Evolutionary conservation across 176 grass and related monocot genomes (phyloP), one percentile per base, ranked within the genome.

Genomic region (Thinopyrum elongatum): DNA sequence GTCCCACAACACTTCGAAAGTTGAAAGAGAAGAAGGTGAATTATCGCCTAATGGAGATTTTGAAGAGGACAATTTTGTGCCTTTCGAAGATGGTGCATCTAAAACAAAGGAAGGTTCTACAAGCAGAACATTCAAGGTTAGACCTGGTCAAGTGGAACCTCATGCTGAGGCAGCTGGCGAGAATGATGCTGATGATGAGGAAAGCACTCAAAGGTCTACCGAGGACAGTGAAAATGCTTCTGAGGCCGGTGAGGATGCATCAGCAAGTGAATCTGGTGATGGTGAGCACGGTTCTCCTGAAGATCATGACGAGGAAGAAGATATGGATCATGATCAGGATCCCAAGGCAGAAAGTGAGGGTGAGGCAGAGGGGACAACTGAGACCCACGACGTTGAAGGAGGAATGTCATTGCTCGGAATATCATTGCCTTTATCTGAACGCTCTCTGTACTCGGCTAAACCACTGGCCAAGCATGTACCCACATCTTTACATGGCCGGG

Each of bases 11-110:
- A 83, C 83, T 60, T 76, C 63, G 13, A 99, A 96, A 85, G 87
- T 96, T 84, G 97, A 99, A 92, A 92, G 97, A 90, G 97, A 99
- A 79, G 97, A 99, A 84, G 97, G 97, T 60, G 97, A 99, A 91
- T 89, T 99, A 82, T 99, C 97, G 0, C 97, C 97, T 44, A 99
- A 91, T 65, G 97, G 90, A 47, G 97, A 99, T 80, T 94, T 96
- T 87, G 97, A 99, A 76, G 96, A 95, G 84, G 94, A 96, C 38
- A 92, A 89, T 84, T 96, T 96, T 87, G 92, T 93, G 36, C 86
- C 90, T 79, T 93, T 94, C 30, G 90, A 95, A 85, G 90, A 91
- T 49, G 83, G 70, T 9, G 73, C 59, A 23, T 67, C 93, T 85
- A 90, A 93, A 82, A 16, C 77, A 19, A 95, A 95, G 59, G 88